Conservation (phyloP, 1,284 basidiomycete species). For the Austropuccinia psidii region DNA sequence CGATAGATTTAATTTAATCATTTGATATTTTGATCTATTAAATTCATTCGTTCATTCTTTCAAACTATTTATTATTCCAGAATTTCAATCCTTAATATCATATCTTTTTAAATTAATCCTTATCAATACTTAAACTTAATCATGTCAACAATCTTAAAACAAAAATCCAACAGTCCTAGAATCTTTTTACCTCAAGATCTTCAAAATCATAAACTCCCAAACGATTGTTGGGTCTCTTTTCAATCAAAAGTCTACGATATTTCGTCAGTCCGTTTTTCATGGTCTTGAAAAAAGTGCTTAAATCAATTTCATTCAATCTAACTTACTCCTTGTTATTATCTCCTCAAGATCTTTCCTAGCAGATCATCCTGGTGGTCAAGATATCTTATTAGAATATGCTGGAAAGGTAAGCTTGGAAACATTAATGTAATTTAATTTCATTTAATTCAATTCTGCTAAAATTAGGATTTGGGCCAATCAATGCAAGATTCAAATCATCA, state of each 20-base stretch:
- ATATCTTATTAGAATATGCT: slow-evolving; percentile 57
- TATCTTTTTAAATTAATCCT: no score
- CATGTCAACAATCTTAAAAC: neutral
- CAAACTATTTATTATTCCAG: no score
- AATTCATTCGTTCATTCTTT: no score
- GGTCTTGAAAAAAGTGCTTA: no score
- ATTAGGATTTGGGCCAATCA: slow-evolving; percentile 64
- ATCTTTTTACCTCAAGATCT: slow-evolving; percentile 3
- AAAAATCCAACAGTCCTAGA: neutral
- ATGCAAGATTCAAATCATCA: slow-evolving; percentile 83
- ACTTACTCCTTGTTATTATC: neutral
- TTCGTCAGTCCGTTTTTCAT: slow-evolving; percentile 13
- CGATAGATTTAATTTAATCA: no score
- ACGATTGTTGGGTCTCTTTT: slow-evolving; percentile 67
- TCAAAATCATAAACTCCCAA: slow-evolving; percentile 53
- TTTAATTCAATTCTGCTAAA: slow-evolving; percentile 40
- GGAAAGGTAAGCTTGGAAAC: slow-evolving; percentile 11
- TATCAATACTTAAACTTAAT: no score
- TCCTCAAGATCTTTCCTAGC: slow-evolving; percentile 57
- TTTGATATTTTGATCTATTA: no score
- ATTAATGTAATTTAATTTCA: neutral
- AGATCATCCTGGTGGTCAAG: slow-evolving; percentile 81
- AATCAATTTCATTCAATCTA: neutral
- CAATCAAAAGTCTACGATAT: slow-evolving; percentile 72
- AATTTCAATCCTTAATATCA: no score